Evolutionary conservation across 192 early-diverging fungal species (phyloP), one percentile per base, ranked within the genome.

Genomic region (Globomyces pollinis-pini): DNA sequence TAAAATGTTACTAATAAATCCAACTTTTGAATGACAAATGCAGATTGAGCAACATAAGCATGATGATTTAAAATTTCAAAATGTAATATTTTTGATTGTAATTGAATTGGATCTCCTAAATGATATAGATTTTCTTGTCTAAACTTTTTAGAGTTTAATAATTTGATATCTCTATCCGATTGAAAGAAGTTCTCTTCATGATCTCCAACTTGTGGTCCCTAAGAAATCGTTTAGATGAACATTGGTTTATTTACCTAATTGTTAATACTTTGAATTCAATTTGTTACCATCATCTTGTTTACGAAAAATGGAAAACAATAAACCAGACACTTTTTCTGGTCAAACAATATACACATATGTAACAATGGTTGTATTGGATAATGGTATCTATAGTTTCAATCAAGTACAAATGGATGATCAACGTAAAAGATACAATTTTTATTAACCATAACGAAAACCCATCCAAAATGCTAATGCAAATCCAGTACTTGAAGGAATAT

Each of bases 31-130:
- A 83, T 80, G 4, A 86, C 66, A 68, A 83, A 84, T 12, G 84
- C 88, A 2, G 86, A 84, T 68, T 90, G 87, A 1, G 83, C 88
- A 36, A 84, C 68, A 64, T 78, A 88, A 15, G 71, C 69, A 2
- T 61, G 61, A 2, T 56, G 32, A 21, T 41, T 23, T 11, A 70
- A 50, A 9, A 80, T 55, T 35, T 61, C 63, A 3, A 86, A 54
- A 15, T 74, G 69, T 0, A 88, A 63, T 1, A 84, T 79, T 57
- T 90, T 90, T 24, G 88, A 85, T 3, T 76, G 66, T 13, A 79
- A 58, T 35, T 73, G 57, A 41, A 86, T 74, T 11, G 83, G 82
- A 21, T 79, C 66, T 6, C 86, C 87, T 16, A 77, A 38, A 71
- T 76, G 41, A 66, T 70, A 16, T 18, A 45, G 30, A 12, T 64